Conservation (phyloP, 1,284 basidiomycete species). For the Ustilago tritici region DNA sequence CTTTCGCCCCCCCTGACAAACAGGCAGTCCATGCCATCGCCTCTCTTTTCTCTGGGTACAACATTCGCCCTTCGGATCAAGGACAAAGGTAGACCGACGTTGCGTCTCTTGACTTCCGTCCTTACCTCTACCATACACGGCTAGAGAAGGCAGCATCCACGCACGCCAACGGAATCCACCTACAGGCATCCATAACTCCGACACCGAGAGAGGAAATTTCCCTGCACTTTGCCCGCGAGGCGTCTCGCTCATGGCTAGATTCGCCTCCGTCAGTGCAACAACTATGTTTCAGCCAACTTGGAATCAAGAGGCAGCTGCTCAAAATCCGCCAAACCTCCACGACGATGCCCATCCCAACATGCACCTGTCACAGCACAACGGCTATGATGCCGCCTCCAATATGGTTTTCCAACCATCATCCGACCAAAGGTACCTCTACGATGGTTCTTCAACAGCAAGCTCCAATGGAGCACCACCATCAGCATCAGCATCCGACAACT, state of each 20-base stretch:
- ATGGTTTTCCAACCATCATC: conserved; percentile 11
- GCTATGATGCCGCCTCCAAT: conserved; percentile 12
- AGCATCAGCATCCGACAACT: conserved; percentile 15
- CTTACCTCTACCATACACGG: not conserved
- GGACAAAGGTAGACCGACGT: not conserved
- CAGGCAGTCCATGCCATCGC: conserved; percentile 5
- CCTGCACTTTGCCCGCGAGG: not conserved
- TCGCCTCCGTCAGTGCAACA: not conserved
- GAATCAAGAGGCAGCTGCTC: conserved; percentile 35
- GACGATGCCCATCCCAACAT: conserved; percentile 5
- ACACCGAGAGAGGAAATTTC: not conserved
- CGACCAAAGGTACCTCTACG: conserved; percentile 15
- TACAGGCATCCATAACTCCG: not conserved
- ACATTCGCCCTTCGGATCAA: not conserved
- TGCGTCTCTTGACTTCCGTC: not conserved
- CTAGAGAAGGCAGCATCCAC: not conserved
- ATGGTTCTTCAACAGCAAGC: conserved; percentile 9
- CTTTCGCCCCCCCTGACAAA: conserved; percentile 4
- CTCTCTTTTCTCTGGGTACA: conserved; percentile 1
- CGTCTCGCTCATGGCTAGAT: not conserved
- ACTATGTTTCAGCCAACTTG: conserved; percentile 50
- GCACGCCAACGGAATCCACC: not conserved
- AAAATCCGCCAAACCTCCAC: conserved; percentile 19
- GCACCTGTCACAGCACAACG: conserved; percentile 18
- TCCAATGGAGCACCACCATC: conserved; percentile 18